A percentile compares a stretch with the other conserved stretches of the same genome.
Evolutionary conservation across 441 rosid species (phyloP).

Genomic region (Syzygium syzygioides): DNA sequence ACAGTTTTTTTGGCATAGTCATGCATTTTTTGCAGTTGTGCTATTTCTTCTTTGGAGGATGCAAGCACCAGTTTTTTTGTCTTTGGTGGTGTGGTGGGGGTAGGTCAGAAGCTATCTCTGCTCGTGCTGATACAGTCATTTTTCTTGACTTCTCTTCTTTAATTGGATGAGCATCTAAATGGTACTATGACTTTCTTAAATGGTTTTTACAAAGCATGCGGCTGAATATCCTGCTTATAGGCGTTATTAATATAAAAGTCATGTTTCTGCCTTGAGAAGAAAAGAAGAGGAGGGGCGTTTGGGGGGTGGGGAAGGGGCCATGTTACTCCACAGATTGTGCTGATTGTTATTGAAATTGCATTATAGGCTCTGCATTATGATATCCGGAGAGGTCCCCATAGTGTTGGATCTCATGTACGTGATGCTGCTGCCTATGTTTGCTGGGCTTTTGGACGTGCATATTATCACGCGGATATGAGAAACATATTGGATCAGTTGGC

Average conservation of each 20-base stretch:
- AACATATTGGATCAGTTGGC: conserved; percentile 75
- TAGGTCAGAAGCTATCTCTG: not conserved
- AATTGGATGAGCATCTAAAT: not conserved
- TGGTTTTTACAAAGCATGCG: not conserved
- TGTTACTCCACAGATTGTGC: not conserved
- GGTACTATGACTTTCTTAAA: not conserved
- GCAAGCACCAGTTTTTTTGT: not conserved
- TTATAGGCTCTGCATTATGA: conserved; percentile 93
- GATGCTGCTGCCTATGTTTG: conserved; percentile 99
- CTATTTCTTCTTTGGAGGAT: not conserved
- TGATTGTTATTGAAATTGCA: conserved; percentile 2
- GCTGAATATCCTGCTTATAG: not conserved
- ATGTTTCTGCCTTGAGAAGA: not conserved
- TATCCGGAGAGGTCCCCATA: conserved; percentile 95
- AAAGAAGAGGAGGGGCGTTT: not conserved
- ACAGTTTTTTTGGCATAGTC: not conserved
- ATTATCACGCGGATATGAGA: conserved; percentile 78
- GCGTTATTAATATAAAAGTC: not conserved
- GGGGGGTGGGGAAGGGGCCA: not conserved
- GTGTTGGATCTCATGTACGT: conserved; percentile 98
- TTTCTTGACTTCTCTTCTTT: not conserved
- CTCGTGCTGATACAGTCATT: not conserved
- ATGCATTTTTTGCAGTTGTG: not conserved
- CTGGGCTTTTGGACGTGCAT: conserved; percentile 99
- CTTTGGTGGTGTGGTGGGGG: not conserved